A percentile compares a stretch with the other conserved stretches of the same genome.
These are phyloP conservation scores for Arthrobotrys conoides DNA, from an alignment of 2,329 filamentous ascomycete genomes.

Conservation along the genomic window DNA sequence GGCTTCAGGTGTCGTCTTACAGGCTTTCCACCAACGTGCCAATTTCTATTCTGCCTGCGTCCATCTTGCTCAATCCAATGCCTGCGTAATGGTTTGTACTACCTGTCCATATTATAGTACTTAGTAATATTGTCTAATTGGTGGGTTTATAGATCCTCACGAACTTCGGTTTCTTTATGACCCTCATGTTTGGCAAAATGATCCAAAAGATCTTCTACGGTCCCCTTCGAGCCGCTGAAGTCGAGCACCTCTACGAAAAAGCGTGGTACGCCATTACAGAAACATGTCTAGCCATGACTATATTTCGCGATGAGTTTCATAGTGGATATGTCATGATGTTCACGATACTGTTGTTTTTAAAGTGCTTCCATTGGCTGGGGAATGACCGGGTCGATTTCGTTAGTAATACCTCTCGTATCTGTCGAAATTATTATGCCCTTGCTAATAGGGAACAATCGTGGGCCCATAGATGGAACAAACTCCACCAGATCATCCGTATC, in stretches of 20 bases:
- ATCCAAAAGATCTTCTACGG: conserved; percentile 93
- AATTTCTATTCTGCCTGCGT: conserved; percentile 99
- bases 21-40: conserved; percentile 92
- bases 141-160: conserved; percentile 78
- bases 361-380: conserved; percentile 98
- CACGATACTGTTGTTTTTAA: conserved; percentile 88
- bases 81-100: conserved; percentile 84
- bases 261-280: conserved; percentile 98
- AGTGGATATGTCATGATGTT: conserved; percentile 98
- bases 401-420: conserved; percentile 10
- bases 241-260: conserved; percentile 96
- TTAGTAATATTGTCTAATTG: too few relatives aligned
- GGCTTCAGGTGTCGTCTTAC: conserved; percentile 85
- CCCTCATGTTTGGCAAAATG: conserved; percentile 84
- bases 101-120: not conserved
- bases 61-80: conserved; percentile 95
- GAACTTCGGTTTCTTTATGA: conserved; percentile 87
- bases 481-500: conserved; percentile 85
- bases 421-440: not conserved
- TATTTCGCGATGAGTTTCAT: conserved; percentile 94
- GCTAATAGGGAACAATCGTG: not conserved
- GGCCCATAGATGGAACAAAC: conserved; percentile 78
- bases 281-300: conserved; percentile 97
- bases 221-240: conserved; percentile 89
- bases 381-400: conserved; percentile 93